phyloP scores from a whole-genome alignment of 2,329 filamentous ascomycete species.

The Dactylellina parvicollis region DNA sequence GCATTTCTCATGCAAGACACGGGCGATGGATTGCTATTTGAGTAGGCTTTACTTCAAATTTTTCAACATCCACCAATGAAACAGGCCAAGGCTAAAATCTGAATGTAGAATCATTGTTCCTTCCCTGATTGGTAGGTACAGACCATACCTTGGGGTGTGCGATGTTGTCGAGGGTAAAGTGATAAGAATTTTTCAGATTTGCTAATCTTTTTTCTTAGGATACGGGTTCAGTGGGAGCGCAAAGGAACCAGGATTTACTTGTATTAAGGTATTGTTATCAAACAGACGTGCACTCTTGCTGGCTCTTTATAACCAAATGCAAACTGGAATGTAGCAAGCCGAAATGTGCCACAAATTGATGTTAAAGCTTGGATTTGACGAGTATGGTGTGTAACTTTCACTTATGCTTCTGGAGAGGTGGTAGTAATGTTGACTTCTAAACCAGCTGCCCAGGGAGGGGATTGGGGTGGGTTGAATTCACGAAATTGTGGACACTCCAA shows the following conservation, averaged over 20 bases:
- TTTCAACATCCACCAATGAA: not conserved
- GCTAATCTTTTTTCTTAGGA: constrained; percentile 3
- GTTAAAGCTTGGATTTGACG: constrained; percentile 72
- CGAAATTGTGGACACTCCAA: not conserved
- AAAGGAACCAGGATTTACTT: constrained; percentile 55
- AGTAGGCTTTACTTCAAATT: constrained; percentile 8
- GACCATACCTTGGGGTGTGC: no score
- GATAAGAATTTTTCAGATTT: no score
- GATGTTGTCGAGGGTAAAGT: not conserved
- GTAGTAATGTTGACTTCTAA: constrained; percentile 5
- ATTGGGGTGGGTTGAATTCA: constrained; percentile 71
- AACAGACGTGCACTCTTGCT: not conserved
- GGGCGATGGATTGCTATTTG: constrained; percentile 18
- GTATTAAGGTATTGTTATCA: constrained; percentile 33
- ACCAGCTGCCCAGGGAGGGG: constrained; percentile 69
- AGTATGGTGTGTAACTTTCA: constrained; percentile 64
- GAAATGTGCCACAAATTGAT: constrained; percentile 75
- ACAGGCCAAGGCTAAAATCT: not conserved
- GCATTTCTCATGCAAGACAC: constrained; percentile 56
- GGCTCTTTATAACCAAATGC: constrained; percentile 57
- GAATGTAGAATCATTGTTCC: constrained; percentile 31
- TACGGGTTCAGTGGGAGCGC: constrained; percentile 45
- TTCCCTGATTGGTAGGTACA: constrained; percentile 31
- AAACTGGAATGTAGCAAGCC: constrained; percentile 69
- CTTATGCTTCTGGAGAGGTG: constrained; percentile 58